Conservation (phyloP, 371 early-diverging fungal species). For the Rhizopus sp. region DNA sequence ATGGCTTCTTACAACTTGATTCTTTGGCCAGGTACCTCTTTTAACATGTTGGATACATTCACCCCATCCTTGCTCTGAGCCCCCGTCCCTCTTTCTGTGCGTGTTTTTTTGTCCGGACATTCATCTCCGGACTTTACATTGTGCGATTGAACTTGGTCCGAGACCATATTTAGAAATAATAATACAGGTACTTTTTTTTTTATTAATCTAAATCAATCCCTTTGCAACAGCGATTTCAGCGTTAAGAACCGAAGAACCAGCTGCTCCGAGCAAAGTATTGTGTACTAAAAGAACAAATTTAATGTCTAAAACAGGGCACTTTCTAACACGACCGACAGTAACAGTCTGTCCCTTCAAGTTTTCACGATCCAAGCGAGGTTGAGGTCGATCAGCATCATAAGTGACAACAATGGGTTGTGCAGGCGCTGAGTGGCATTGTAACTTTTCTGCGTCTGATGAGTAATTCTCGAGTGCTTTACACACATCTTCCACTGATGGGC, state of each 20-base stretch:
- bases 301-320: slow-evolving; percentile 84
- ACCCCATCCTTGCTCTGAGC: not conserved
- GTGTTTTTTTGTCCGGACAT: not conserved
- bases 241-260: slow-evolving; percentile 91
- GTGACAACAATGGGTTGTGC: slow-evolving; percentile 75
- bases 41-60: not conserved
- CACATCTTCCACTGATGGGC: slow-evolving; percentile 69
- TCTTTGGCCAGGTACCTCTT: too few species aligned
- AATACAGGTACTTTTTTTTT: slow-evolving; percentile 4
- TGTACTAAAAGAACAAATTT: slow-evolving; percentile 90
- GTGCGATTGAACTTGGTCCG: too few species aligned
- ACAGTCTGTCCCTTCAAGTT: slow-evolving; percentile 86
- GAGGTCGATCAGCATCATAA: slow-evolving; percentile 83
- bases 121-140: too few species aligned
- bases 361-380: slow-evolving; percentile 91
- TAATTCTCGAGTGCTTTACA: slow-evolving; percentile 70
- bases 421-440: slow-evolving; percentile 83
- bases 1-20: slow-evolving; percentile 10
- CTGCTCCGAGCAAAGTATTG: slow-evolving; percentile 97
- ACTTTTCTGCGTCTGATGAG: slow-evolving; percentile 71
- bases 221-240: slow-evolving; percentile 92
- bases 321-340: slow-evolving; percentile 87
- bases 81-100: slow-evolving; percentile 4
- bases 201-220: slow-evolving; percentile 57
- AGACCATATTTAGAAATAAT: not conserved